Evolutionary conservation across 2,329 filamentous ascomycete genomes (phyloP).

Genomic region (Didymella exigua): DNA sequence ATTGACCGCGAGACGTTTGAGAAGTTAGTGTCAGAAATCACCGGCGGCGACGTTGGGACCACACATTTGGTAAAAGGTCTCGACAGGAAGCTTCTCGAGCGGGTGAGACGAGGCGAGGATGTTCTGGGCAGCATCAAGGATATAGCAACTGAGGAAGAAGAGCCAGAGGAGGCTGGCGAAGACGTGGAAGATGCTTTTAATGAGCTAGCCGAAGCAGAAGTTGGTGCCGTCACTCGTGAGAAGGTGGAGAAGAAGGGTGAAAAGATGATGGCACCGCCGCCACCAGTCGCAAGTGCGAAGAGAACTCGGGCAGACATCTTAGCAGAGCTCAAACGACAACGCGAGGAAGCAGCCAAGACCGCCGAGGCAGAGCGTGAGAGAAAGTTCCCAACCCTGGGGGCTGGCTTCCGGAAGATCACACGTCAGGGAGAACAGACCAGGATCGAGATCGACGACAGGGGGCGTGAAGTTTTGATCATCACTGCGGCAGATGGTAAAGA

Average conservation of each 20-base stretch:
- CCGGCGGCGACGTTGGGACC: constrained; percentile 78
- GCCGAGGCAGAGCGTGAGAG: constrained; percentile 50
- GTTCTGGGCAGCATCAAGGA: constrained; percentile 47
- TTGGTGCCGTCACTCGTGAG: constrained; percentile 69
- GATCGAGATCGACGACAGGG: constrained; percentile 62
- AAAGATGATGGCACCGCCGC: constrained; percentile 52
- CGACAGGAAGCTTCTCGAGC: constrained; percentile 79
- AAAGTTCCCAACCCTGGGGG: constrained; percentile 55
- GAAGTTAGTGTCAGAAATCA: constrained; percentile 72
- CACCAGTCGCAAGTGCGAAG: constrained; percentile 54
- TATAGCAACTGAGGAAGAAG: constrained; percentile 35
- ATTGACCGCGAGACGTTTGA: constrained; percentile 83
- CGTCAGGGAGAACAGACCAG: constrained; percentile 57
- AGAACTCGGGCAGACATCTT: constrained; percentile 65
- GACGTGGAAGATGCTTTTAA: constrained; percentile 56
- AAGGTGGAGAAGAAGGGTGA: constrained; percentile 60
- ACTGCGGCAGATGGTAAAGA: constrained; percentile 65
- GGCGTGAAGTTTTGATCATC: constrained; percentile 63
- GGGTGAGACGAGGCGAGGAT: constrained; percentile 70
- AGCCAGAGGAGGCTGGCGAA: constrained; percentile 32
- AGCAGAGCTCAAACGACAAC: constrained; percentile 62
- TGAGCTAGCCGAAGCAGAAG: constrained; percentile 67
- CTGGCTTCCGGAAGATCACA: constrained; percentile 61
- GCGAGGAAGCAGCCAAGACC: constrained; percentile 52
- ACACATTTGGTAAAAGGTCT: constrained; percentile 92